Evolutionary conservation across 148 eudicot species (phyloP), one percentile per base, ranked within the genome.

Genomic region (Pharnaceum exiguum): DNA sequence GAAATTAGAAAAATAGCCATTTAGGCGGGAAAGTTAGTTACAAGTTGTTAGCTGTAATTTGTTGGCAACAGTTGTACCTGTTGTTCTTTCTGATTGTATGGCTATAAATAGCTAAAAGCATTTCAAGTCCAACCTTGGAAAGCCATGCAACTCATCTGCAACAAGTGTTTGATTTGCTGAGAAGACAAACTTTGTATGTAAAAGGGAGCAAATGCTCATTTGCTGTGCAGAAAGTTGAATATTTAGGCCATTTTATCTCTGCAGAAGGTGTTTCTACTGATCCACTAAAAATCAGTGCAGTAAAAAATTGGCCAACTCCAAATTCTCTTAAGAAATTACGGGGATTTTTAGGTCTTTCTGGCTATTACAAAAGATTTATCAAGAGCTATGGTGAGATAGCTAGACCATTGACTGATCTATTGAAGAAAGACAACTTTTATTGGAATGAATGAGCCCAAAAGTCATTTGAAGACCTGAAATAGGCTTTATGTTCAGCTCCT

Each of bases 121-220:
- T n/a, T n/a, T n/a, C n/a, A n/a, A n/a, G n/a, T n/a, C n/a, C n/a
- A n/a, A n/a, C n/a, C n/a, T n/a, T n/a, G n/a, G n/a, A n/a, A n/a
- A n/a, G n/a, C n/a, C n/a, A n/a, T n/a, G n/a, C n/a, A n/a, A n/a
- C n/a, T n/a, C n/a, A n/a, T n/a, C n/a, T n/a, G n/a, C n/a, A n/a
- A n/a, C n/a, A n/a, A n/a, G n/a, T n/a, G n/a, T n/a, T n/a, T n/a
- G n/a, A n/a, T n/a, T n/a, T n/a, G n/a, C n/a, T n/a, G n/a, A n/a
- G n/a, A n/a, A n/a, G n/a, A n/a, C n/a, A n/a, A n/a, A n/a, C n/a
- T n/a, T n/a, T n/a, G n/a, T n/a, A n/a, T n/a, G n/a, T n/a, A n/a
- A n/a, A n/a, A n/a, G n/a, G n/a, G n/a, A n/a, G n/a, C n/a, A 64
- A 63, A 19, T 65, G 69, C 19, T 0, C 26, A 1, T 63, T 70